Percentiles rank a stretch among this genome's conserved stretches.
phyloP scores from a whole-genome alignment of 2,329 filamentous ascomycete genomes.

The Neonectria faginata region DNA sequence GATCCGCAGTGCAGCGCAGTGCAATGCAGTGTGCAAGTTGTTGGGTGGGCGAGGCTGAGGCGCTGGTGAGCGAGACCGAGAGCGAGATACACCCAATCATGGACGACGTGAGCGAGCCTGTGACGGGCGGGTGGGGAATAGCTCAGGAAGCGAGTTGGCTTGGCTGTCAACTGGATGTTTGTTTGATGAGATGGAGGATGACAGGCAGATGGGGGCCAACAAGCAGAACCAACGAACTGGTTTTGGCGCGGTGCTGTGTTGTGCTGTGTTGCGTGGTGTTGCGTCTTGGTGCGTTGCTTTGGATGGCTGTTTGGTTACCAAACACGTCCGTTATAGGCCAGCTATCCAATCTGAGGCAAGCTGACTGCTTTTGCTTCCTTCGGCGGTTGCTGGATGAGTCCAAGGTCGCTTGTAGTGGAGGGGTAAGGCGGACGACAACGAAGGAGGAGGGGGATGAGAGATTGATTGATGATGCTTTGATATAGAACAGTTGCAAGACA shows the following conservation, averaged over 20 bases:
- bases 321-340: constrained; percentile 13
- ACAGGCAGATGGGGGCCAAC: constrained; percentile 2
- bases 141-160: background rate
- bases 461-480: constrained; percentile 12
- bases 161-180: background rate
- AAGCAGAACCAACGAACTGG: background rate
- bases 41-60: constrained; percentile 29
- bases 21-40: background rate
- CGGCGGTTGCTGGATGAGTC: constrained; percentile 20
- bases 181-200: constrained; percentile 6
- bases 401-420: constrained; percentile 12
- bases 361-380: constrained; percentile 21
- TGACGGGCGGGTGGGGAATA: constrained; percentile 2
- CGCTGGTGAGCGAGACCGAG: constrained; percentile 36
- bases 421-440: constrained; percentile 7
- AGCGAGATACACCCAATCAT: constrained; percentile 25
- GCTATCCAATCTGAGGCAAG: constrained; percentile 7
- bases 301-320: constrained; percentile 20
- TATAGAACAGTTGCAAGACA: constrained; percentile 4
- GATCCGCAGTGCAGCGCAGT: constrained; percentile 19
- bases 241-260: too few species aligned
- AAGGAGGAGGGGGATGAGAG: background rate
- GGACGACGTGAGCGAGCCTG: background rate
- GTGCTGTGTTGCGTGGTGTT: background rate
- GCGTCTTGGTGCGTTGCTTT: constrained; percentile 2